A percentile compares a stretch with the other conserved stretches of the same genome.
Evolutionary conservation across 306 rosid genomes (phyloP).

Genomic region (Aeschynomene evenia): DNA sequence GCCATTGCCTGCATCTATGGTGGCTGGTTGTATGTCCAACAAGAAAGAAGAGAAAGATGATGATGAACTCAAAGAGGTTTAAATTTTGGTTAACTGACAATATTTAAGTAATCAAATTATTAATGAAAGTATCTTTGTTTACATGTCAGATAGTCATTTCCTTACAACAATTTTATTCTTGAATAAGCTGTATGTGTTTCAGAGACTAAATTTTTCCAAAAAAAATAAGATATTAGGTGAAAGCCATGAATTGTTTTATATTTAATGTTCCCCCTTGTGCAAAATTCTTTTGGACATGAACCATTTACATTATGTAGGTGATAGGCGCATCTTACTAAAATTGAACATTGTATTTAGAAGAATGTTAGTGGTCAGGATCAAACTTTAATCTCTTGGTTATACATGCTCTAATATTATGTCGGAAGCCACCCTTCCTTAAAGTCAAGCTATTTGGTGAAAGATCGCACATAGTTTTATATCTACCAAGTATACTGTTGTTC

Average conservation of each 20-base stretch:
- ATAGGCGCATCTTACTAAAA: background rate
- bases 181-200: background rate
- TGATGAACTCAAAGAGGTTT: slow-evolving; percentile 61
- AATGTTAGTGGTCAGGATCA: background rate
- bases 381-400: background rate
- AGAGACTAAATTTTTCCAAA: background rate
- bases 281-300: background rate
- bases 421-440: background rate
- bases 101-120: slow-evolving; percentile 5
- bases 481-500: slow-evolving; percentile 1
- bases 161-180: slow-evolving; percentile 6
- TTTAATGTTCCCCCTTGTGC: background rate
- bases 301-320: no score
- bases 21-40: slow-evolving; percentile 37
- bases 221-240: background rate
- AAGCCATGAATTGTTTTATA: background rate
- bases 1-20: slow-evolving; percentile 59
- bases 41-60: slow-evolving; percentile 54
- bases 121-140: slow-evolving; percentile 18
- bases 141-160: background rate
- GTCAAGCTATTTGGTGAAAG: background rate
- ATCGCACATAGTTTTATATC: background rate
- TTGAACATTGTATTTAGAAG: background rate
- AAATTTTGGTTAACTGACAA: slow-evolving; percentile 22
- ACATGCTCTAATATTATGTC: background rate